Conservation (phyloP, 2,329 filamentous ascomycete species). For the Colletotrichum salicis region DNA sequence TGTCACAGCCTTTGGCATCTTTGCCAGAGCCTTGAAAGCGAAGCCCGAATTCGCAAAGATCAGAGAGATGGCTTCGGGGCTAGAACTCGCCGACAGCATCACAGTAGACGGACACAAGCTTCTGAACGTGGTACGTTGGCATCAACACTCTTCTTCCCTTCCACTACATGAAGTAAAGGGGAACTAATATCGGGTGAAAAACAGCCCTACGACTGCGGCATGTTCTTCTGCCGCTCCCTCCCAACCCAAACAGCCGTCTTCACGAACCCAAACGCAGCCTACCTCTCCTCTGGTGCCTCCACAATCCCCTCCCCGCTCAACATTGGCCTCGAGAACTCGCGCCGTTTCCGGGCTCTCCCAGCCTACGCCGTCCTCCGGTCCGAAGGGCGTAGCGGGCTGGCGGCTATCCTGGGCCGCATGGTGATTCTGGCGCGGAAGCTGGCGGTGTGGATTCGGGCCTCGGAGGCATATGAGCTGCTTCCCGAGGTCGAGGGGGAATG, state of each 20-base stretch:
- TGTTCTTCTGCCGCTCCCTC: slow-evolving; percentile 81
- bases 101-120: slow-evolving; percentile 89
- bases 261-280: slow-evolving; percentile 86
- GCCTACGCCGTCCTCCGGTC: slow-evolving; percentile 83
- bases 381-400: slow-evolving; percentile 77
- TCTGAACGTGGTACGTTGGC: slow-evolving; percentile 78
- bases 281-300: slow-evolving; percentile 63
- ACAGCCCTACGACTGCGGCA: slow-evolving; percentile 88
- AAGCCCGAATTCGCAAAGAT: slow-evolving; percentile 65
- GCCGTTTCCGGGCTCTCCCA: slow-evolving; percentile 89
- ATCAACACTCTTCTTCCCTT: background rate
- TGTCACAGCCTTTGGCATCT: slow-evolving; percentile 80
- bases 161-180: background rate
- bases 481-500: slow-evolving; percentile 54
- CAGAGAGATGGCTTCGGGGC: slow-evolving; percentile 64
- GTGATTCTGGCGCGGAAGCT: slow-evolving; percentile 76
- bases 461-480: slow-evolving; percentile 73
- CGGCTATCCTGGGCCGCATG: slow-evolving; percentile 77
- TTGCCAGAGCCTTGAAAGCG: slow-evolving; percentile 73
- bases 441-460: slow-evolving; percentile 69
- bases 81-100: slow-evolving; percentile 89
- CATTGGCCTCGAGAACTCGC: slow-evolving; percentile 89
- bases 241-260: slow-evolving; percentile 72
- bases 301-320: slow-evolving; percentile 84
- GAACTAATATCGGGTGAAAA: background rate